Evolutionary conservation across 371 early-diverging fungal genomes (phyloP), one percentile per base, ranked within the genome.

Genomic region (Blastocladiella emersonii): DNA sequence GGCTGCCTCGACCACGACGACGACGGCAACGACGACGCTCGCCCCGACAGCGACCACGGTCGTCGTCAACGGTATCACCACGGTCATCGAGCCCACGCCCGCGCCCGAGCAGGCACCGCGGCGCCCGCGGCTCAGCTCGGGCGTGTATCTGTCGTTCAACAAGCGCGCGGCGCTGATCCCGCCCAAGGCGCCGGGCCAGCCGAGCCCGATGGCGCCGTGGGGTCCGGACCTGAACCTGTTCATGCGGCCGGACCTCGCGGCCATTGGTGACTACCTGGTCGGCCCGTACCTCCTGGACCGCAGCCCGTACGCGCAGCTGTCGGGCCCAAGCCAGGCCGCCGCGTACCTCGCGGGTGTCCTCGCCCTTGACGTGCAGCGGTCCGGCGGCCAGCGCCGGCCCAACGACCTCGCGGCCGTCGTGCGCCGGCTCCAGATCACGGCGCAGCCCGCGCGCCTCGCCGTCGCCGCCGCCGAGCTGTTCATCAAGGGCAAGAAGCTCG

Each of bases 161-260:
- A 12, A 8, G 30, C 13, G 37, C 13, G 12, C 3, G 10, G 15
- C 7, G 44, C 8, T 4, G 1, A 39, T 74, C 63, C 56, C 35
- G 17, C 66, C 70, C 62, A 72, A 72, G 25, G 62, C 68, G 6
- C 77, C 69, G 10, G 70, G 68, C 6, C 74, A 74, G n/a, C 68
- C 78, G 19, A 79, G 81, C 27, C 57, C 36, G 41, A 80, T 75
- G 59, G 74, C 76, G 35, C 86, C 88, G 21, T 87, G 82, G 83
- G 89, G 89, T 32, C 76, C 84, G 0, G 84, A 79, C 7, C 80
- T 84, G 17, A 81, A 84, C 65, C 70, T 89, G 27, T 81, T 85
- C 27, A 51, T 86, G 61, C 83, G 85, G 56, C 76, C 88, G 10
- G 87, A 87, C 60, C 53, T 59, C 10, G 36, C 17, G 1, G 37